Evolutionary conservation across 768 basidiomycete species (phyloP), one percentile per base, ranked within the genome.

Genomic region (Trametes gibbosa): DNA sequence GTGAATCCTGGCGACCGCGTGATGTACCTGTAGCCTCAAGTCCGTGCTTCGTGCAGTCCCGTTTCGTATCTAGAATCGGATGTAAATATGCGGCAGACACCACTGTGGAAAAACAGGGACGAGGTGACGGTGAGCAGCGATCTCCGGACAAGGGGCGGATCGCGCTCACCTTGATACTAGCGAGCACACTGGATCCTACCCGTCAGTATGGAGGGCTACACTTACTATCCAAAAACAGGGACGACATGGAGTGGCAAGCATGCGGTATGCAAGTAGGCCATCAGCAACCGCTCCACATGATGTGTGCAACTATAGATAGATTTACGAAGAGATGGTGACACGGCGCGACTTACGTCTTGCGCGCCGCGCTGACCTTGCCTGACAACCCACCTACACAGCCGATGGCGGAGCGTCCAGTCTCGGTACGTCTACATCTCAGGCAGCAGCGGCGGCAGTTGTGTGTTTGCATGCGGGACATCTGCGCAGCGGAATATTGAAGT

Each of bases 51-150:
- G 37, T 39, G 16, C 17, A 5, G 37, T 14, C 16, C 6, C 13
- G 13, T 8, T 14, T 6, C 37, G 37, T 39, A 5, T 39, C 37
- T 14, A 39, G 16, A n/a, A n/a, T n/a, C n/a, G n/a, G n/a, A n/a
- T n/a, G n/a, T n/a, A n/a, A n/a, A n/a, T n/a, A n/a, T n/a, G n/a
- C 12, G 88, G 86, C 59, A 92, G 75, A 58, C 92, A 87, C 72
- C 92, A 94, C 59, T 93, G 86, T n/a, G 92, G 92, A 68, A 93
- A 95, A 43, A 94, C 92, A n/a, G n/a, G 62, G 90, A 92, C 89
- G 92, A 59, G 2, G 24, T 47, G 53, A 60, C n/a, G 24, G 42
- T 67, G 27, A 64, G 32, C 29, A 34, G 17, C 32, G 48, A 7
- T 13, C 40, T 23, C n/a, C 8, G 34, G 19, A 21, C 21, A 17